Percentiles rank a stretch among this genome's conserved stretches.
These are phyloP conservation scores for Cubamyces lactineus DNA, from an alignment of 768 basidiomycete genomes.

Conservation along the genomic window DNA sequence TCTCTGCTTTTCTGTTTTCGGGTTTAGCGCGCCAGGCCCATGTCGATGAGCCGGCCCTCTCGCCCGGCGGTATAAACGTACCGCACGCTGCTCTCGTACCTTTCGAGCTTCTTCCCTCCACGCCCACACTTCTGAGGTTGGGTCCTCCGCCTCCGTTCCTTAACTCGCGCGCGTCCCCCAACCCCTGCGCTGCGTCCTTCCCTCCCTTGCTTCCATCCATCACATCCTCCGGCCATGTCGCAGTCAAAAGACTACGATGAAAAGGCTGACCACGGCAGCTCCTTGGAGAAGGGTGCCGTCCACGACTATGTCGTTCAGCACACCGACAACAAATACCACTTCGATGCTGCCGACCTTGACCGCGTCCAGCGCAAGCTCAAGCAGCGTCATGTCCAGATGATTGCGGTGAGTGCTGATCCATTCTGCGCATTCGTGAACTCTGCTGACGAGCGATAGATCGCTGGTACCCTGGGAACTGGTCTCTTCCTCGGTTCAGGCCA, in stretches of 20 bases:
- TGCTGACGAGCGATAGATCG: constrained; percentile 48
- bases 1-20: constrained; percentile 5
- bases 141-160: constrained; percentile 20
- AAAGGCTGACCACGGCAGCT: constrained; percentile 25
- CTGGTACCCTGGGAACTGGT: constrained; percentile 77
- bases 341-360: constrained; percentile 68
- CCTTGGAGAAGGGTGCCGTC: constrained; percentile 34
- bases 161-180: constrained; percentile 8
- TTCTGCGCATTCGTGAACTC: background rate
- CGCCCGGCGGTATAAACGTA: constrained; percentile 17
- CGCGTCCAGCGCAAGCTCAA: constrained; percentile 72
- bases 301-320: constrained; percentile 30
- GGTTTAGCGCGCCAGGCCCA: constrained; percentile 2
- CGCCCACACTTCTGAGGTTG: constrained; percentile 12
- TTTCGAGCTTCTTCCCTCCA: constrained; percentile 15
- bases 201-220: background rate
- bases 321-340: constrained; percentile 39
- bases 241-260: constrained; percentile 28
- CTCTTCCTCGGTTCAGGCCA: constrained; percentile 73
- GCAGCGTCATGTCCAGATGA: constrained; percentile 84
- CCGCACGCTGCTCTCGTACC: background rate
- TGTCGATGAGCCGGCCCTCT: background rate
- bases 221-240: constrained; percentile 10
- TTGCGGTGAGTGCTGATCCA: constrained; percentile 53
- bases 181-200: background rate